A percentile compares a stretch with the other conserved stretches of the same genome.
Evolutionary conservation across 768 basidiomycete genomes (phyloP).

Genomic region (Hysterangium stoloniferum): DNA sequence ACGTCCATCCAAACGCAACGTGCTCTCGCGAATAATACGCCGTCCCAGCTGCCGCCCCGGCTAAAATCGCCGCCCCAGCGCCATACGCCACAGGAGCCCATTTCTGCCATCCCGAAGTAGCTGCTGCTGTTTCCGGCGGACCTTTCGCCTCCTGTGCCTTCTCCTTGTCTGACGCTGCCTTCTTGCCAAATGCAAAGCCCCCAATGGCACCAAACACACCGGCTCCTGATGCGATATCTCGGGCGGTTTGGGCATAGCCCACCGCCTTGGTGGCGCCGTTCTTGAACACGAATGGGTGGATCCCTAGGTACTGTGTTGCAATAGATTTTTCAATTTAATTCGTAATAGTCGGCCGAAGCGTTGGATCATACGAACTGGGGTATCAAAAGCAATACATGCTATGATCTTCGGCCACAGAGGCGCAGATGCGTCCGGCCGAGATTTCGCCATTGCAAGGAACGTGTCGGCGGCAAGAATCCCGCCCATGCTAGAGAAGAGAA

Average conservation of each 20-base stretch:
- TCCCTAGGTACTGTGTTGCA: constrained; percentile 63
- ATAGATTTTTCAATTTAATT: constrained; percentile 3
- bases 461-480: constrained; percentile 85
- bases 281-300: constrained; percentile 83
- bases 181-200: neutral
- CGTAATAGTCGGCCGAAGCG: neutral
- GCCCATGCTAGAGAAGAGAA: constrained; percentile 62
- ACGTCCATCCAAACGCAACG: constrained; percentile 57
- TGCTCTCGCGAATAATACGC: constrained; percentile 80
- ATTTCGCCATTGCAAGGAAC: constrained; percentile 59
- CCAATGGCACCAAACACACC: constrained; percentile 49
- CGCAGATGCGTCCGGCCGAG: constrained; percentile 53
- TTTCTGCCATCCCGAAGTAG: constrained; percentile 40
- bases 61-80: constrained; percentile 65
- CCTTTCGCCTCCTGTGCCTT: neutral
- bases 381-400: constrained; percentile 82
- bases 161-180: neutral
- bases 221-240: constrained; percentile 44
- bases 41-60: constrained; percentile 77
- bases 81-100: constrained; percentile 69
- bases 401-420: constrained; percentile 87
- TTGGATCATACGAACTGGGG: constrained; percentile 52
- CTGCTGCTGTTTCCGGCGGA: constrained; percentile 12
- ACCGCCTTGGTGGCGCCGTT: constrained; percentile 69
- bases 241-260: constrained; percentile 59